Conservation (phyloP, 2,329 filamentous ascomycete genomes). For the Aspergillus sojae region DNA sequence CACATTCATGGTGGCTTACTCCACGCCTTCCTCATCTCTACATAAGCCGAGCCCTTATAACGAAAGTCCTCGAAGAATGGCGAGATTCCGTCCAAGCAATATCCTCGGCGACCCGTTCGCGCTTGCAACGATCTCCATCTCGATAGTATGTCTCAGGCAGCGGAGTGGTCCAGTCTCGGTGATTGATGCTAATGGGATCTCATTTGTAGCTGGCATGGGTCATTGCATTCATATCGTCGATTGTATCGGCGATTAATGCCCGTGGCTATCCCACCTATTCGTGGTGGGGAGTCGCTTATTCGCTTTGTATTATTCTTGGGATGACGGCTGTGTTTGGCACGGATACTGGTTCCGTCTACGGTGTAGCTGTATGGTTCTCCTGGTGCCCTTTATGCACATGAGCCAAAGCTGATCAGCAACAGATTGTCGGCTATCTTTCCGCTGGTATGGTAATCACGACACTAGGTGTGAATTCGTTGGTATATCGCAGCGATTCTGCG, state of each 20-base stretch:
- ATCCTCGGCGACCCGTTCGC: constrained; percentile 96
- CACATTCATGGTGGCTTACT: constrained; percentile 29
- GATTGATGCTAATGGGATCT: constrained; percentile 9
- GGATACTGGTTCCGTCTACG: constrained; percentile 82
- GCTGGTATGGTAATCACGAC: constrained; percentile 83
- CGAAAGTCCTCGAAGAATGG: constrained; percentile 38
- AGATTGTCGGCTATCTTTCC: constrained; percentile 82
- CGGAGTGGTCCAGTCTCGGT: background rate
- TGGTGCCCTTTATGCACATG: background rate
- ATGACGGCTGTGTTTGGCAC: constrained; percentile 82
- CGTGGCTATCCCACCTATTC: constrained; percentile 75
- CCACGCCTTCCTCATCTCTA: constrained; percentile 23
- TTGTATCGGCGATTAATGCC: constrained; percentile 65
- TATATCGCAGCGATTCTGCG: constrained; percentile 71
- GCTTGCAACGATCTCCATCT: constrained; percentile 89
- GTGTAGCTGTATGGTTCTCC: constrained; percentile 68
- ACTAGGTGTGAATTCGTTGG: constrained; percentile 80
- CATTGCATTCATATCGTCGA: constrained; percentile 84
- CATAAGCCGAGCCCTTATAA: constrained; percentile 24
- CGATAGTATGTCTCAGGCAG: constrained; percentile 61
- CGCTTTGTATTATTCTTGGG: constrained; percentile 78
- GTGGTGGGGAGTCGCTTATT: constrained; percentile 90
- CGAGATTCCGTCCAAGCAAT: constrained; percentile 75
- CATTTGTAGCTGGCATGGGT: constrained; percentile 81
- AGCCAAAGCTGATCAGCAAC: constrained; percentile 30